phyloP scores from a whole-genome alignment of 1,284 basidiomycete genomes.

The Pseudomicrostroma phylloplanum region DNA sequence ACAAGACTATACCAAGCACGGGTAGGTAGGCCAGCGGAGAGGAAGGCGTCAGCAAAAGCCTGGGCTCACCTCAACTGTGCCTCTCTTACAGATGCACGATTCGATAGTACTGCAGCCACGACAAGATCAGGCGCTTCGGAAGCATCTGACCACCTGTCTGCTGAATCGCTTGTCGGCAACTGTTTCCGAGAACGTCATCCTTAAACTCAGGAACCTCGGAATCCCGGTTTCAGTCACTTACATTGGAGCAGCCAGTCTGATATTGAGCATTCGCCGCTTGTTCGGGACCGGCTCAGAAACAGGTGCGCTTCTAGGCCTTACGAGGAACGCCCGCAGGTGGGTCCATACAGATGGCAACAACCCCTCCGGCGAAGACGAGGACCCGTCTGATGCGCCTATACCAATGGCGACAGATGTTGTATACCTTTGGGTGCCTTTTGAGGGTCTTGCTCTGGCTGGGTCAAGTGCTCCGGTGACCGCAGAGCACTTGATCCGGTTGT shows the following conservation, averaged over 20 bases:
- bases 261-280: slow-evolving; percentile 18
- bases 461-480: not conserved
- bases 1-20: slow-evolving; percentile 14
- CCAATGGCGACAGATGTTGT: slow-evolving; percentile 25
- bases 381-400: slow-evolving; percentile 5
- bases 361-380: not conserved
- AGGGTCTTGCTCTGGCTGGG: slow-evolving; percentile 12
- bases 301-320: slow-evolving; percentile 26
- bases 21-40: no score
- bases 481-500: slow-evolving; percentile 8
- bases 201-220: slow-evolving; percentile 15
- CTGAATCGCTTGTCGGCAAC: slow-evolving; percentile 1
- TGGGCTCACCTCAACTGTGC: no score
- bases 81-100: slow-evolving; percentile 10
- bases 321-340: slow-evolving; percentile 25
- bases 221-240: slow-evolving; percentile 16
- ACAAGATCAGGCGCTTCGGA: slow-evolving; percentile 8
- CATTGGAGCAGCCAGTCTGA: slow-evolving; percentile 18
- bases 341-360: slow-evolving; percentile 6
- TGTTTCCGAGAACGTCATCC: slow-evolving; percentile 6
- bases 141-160: slow-evolving; percentile 19
- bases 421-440: slow-evolving; percentile 24
- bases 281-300: slow-evolving; percentile 16
- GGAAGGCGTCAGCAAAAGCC: no score
- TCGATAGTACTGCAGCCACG: slow-evolving; percentile 16